phyloP scores from a whole-genome alignment of 2,329 filamentous ascomycete species.

The Talaromyces rugulosus region DNA sequence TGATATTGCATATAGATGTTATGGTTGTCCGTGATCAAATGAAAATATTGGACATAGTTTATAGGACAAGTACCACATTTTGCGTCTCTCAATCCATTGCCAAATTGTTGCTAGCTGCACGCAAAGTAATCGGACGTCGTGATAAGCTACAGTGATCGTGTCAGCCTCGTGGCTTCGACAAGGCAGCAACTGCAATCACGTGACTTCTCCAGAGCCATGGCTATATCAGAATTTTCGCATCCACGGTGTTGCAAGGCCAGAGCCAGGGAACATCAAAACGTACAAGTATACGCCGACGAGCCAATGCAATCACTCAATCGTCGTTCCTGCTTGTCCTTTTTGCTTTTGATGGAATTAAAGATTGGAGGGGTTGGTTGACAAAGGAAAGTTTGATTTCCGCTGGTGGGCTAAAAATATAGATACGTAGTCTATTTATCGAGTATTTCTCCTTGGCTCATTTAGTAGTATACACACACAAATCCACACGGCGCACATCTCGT shows the following conservation, averaged over 20 bases:
- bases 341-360: background rate
- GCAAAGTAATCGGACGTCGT: too few species aligned
- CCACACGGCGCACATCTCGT: background rate
- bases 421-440: constrained; percentile 1
- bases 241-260: background rate
- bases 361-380: background rate
- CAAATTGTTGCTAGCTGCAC: too few species aligned
- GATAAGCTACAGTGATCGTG: too few species aligned
- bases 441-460: background rate
- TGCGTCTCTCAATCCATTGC: too few species aligned
- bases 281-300: background rate
- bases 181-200: background rate
- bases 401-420: background rate
- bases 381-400: background rate
- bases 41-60: background rate
- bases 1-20: background rate
- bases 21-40: background rate
- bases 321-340: background rate
- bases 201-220: background rate
- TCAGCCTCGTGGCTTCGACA: too few species aligned
- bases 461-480: background rate
- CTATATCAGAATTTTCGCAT: background rate
- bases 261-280: background rate
- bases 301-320: background rate
- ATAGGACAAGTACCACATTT: too few species aligned